These are phyloP conservation scores for Yamadazyma membranifaciens DNA, from an alignment of 1,139 yeast species.

Conservation along the genomic window DNA sequence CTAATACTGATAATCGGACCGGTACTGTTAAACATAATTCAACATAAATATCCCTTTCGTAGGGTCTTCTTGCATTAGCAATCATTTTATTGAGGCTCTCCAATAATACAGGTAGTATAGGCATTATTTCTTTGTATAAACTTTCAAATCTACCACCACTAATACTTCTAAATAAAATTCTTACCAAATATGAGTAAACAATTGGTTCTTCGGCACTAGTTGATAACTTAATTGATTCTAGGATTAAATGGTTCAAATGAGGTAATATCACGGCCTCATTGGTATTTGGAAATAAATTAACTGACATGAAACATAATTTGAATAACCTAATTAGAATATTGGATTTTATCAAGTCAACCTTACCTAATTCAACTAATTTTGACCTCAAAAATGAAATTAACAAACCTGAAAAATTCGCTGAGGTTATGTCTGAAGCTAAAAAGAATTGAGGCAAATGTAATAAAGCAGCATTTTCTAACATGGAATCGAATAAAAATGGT, in stretches of 20 bases:
- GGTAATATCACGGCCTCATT: slow-evolving; percentile 88
- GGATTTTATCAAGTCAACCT: slow-evolving; percentile 73
- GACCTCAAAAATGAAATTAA: slow-evolving; percentile 72
- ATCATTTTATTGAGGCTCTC: slow-evolving; percentile 85
- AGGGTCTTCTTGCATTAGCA: slow-evolving; percentile 79
- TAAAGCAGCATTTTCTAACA: slow-evolving; percentile 81
- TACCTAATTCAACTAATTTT: slow-evolving; percentile 76
- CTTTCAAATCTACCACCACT: slow-evolving; percentile 96
- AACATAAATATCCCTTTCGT: slow-evolving; percentile 90
- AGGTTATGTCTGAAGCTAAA: slow-evolving; percentile 88
- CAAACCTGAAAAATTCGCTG: slow-evolving; percentile 90
- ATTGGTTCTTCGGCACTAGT: slow-evolving; percentile 92
- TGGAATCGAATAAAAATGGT: slow-evolving; percentile 72
- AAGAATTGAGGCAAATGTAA: slow-evolving; percentile 93
- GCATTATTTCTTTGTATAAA: slow-evolving; percentile 88
- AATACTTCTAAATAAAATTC: slow-evolving; percentile 89
- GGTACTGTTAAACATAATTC: slow-evolving; percentile 95
- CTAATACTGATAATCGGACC: slow-evolving; percentile 85
- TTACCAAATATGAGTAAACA: slow-evolving; percentile 80
- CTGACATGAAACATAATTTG: slow-evolving; percentile 94
- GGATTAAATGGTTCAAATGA: slow-evolving; percentile 76
- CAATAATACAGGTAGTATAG: slow-evolving; percentile 79
- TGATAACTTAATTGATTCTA: slow-evolving; percentile 76
- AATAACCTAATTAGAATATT: slow-evolving; percentile 81
- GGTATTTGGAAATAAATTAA: slow-evolving; percentile 81